Base-by-base conservation (phyloP, 2,329 filamentous ascomycete species). In the Fusarium cicatricum region DNA sequence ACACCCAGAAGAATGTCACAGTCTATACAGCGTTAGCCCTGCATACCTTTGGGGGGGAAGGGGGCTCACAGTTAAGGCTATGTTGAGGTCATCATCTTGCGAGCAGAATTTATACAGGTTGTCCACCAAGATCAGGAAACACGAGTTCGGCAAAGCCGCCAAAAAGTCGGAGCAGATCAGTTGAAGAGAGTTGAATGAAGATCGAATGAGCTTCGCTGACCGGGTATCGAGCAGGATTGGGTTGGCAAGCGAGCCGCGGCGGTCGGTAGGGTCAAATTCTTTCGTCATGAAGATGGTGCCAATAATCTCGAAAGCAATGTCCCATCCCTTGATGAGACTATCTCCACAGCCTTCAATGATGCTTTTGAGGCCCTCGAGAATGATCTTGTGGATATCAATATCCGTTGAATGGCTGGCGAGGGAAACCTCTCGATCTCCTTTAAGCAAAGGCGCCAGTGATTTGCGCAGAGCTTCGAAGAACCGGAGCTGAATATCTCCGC, bases 101-200 rank as follows among this genome's bases (percentile, higher is more conserved):
- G 88, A 89, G 66, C 91, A 92, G 74, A 98, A 99, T 62, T 90
- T 89, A 69, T 92, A 91, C 17, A 99, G 83, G 11, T 93, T 92
- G 76, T 96, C 90, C 58, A 98, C 87, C 14, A 99, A 83, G 54
- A 88, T 85, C 55, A 88, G 82, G 73, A 89, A 91, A 77, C 84
- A 97, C 43, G 80, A 84, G 71, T 85, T 86, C 39, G 85, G 90
- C 52, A 88, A 82, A 7, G 90, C 87, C 12, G 87, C 82, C 29
- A 99, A 77, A 69, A 99, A 99, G 73, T 99, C 95, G 0, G 95
- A 97, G 73, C 93, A 96, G 39, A 99, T 90, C 3, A 99, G 85
- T 72, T 98, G 92, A 11, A 96, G 80, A 2, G 93, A 96, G 61
- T 86, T 90, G 72, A 99, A 99, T 0, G 94, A 90, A 14, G 91